These are phyloP conservation scores for Trichosporon asahii DNA, from an alignment of 1,284 basidiomycete genomes.

Conservation along the genomic window DNA sequence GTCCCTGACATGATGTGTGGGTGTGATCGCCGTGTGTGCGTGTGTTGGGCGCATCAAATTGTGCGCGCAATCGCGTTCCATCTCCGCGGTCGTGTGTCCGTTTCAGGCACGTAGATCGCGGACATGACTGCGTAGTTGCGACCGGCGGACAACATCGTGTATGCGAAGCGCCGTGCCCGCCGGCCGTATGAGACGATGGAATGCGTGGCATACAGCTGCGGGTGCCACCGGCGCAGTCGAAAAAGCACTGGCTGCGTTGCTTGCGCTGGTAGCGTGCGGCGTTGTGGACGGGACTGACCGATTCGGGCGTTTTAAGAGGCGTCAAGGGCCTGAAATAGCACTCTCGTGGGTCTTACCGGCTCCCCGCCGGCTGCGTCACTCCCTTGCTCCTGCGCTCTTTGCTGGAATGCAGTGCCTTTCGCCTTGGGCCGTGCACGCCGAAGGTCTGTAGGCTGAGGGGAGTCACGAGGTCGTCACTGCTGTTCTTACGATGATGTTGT, in stretches of 20 bases:
- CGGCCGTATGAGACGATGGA: not conserved
- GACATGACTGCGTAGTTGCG: too few species aligned
- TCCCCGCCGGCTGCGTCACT: not conserved
- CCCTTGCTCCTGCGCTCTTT: not conserved
- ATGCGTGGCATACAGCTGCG: not conserved
- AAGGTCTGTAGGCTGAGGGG: not conserved
- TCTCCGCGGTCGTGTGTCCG: not conserved
- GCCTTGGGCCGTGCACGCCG: not conserved
- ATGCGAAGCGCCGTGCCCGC: not conserved
- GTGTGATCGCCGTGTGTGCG: not conserved
- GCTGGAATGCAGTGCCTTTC: not conserved
- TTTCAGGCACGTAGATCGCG: not conserved
- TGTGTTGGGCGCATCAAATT: not conserved
- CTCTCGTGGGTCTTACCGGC: not conserved
- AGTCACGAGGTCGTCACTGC: not conserved
- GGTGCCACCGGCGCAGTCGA: not conserved
- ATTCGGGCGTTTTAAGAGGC: not conserved
- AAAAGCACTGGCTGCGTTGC: not conserved
- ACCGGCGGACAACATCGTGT: not conserved
- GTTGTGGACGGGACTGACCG: not conserved
- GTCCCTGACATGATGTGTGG: not conserved
- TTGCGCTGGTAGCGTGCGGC: not conserved
- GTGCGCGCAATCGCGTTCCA: not conserved
- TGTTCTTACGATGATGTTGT: not conserved
- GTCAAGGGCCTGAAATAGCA: not conserved